Base-by-base conservation (phyloP, 495 filamentous ascomycete species). In the Penicillium lagena region DNA sequence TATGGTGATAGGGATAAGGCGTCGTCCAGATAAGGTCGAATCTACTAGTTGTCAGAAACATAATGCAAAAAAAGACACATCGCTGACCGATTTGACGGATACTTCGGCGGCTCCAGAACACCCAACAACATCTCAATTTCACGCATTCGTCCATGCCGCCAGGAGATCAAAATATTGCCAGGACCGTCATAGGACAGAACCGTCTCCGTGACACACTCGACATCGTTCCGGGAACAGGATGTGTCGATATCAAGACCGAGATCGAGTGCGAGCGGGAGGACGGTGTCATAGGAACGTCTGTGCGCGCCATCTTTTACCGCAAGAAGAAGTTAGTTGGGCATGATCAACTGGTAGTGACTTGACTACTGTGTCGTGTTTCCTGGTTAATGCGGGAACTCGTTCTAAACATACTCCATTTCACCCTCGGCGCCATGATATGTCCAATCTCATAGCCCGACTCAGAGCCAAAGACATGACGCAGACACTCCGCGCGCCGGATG, bases 21-120 rank as follows among this genome's bases (percentile, higher is more conserved):
- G 69, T 61, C 1, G 68, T 75, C 73, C 73, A 77, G 39, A 77
- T 72, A 12, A 77, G 33, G 39, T 77, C 64, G 37, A 60, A 76
- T 27, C 64, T 68, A 35, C 42, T 22, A 7, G 12, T 28, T 28
- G 47, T 62, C 22, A 54, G 45, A 34, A 43, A 12, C 32, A 11
- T 34, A 34, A 12, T 34, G 32, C 32, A 34, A 34, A 34, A 7
- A 10, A 34, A 34, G 7, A 9, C n/a, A 29, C 14, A 40, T 12
- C 22, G 52, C 63, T 37, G 46, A 64, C 63, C 60, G 56, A 44
- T 64, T 43, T 2, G 51, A 36, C 1, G 63, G 63, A 34, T 62
- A 66, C 11, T 52, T 49, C 2, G 54, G 40, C 7, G 47, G 49
- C 32, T 59, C 32, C 0, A 34, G 8, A 12, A 34, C 37, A 9